phyloP scores from a whole-genome alignment of 176 grass and related monocot genomes.

The Miscanthus lutarioriparius region DNA sequence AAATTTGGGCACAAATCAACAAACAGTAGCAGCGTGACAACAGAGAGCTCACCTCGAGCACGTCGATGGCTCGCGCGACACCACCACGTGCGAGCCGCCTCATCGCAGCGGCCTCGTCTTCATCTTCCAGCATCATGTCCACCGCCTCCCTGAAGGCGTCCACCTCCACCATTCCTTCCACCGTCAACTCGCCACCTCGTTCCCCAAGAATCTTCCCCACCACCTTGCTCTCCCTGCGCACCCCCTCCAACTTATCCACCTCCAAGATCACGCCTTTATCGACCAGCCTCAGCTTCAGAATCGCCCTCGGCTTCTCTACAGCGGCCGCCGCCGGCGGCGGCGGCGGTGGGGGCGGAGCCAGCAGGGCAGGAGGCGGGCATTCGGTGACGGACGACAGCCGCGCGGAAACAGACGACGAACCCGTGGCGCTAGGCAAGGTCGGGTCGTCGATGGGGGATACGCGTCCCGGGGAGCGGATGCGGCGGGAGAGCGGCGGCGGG shows the following conservation, averaged over 20 bases:
- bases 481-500: conserved; percentile 46
- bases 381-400: conserved; percentile 50
- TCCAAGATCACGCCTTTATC: conserved; percentile 56
- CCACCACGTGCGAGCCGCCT: conserved; percentile 59
- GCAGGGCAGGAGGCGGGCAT: conserved; percentile 48
- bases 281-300: conserved; percentile 53
- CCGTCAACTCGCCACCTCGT: conserved; percentile 50
- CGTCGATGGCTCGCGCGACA: conserved; percentile 52
- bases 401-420: not conserved
- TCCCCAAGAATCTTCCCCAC: conserved; percentile 48
- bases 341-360: conserved; percentile 22
- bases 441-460: conserved; percentile 64
- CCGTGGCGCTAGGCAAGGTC: not conserved
- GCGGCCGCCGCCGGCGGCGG: too few relatives aligned
- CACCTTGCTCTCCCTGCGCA: conserved; percentile 58
- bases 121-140: conserved; percentile 70
- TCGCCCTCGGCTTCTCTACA: conserved; percentile 6
- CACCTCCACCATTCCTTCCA: conserved; percentile 67
- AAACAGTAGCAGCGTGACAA: not conserved
- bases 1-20: conserved; percentile 10
- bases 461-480: conserved; percentile 65
- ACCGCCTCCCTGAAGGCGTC: conserved; percentile 68
- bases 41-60: conserved; percentile 74
- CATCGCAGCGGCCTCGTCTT: conserved; percentile 34
- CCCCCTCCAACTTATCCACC: conserved; percentile 58